Conservation (phyloP, 768 basidiomycete genomes). For the Suillus spraguei region DNA sequence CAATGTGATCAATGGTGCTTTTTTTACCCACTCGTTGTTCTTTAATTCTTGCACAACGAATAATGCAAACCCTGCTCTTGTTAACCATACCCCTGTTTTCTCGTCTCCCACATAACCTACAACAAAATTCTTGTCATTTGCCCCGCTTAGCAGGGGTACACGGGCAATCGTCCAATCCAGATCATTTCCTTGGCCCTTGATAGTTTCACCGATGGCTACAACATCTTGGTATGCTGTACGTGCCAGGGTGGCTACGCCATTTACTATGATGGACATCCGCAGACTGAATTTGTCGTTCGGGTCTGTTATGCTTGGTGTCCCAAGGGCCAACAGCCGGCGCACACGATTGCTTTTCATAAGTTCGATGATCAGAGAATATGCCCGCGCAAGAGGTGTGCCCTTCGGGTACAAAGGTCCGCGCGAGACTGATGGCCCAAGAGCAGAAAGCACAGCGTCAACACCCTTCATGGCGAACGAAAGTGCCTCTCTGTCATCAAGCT, state of each 20-base stretch:
- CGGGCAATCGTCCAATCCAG: constrained; percentile 73
- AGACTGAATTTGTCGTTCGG: constrained; percentile 57
- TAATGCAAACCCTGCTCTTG: constrained; percentile 59
- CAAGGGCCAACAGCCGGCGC: constrained; percentile 64
- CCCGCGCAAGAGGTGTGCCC: constrained; percentile 62
- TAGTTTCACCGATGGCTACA: constrained; percentile 59
- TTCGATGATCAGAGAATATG: constrained; percentile 56
- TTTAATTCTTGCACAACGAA: constrained; percentile 63
- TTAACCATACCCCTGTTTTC: constrained; percentile 47
- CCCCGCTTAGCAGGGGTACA: constrained; percentile 63
- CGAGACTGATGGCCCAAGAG: constrained; percentile 55
- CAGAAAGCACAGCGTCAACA: constrained; percentile 65
- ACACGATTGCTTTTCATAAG: constrained; percentile 55
- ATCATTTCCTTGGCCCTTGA: constrained; percentile 49
- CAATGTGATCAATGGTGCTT: constrained; percentile 37
- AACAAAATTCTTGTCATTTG: constrained; percentile 44
- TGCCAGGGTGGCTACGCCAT: constrained; percentile 40
- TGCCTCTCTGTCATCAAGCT: constrained; percentile 52
- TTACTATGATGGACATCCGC: constrained; percentile 41
- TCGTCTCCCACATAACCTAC: constrained; percentile 74
- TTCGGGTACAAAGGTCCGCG: constrained; percentile 43
- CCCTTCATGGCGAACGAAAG: constrained; percentile 56
- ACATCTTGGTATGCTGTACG: constrained; percentile 68
- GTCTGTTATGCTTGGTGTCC: constrained; percentile 67
- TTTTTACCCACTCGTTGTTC: constrained; percentile 60